Evolutionary conservation across 108 stramenopile genomes (phyloP).

Genomic region (Cyclotella sp.): DNA sequence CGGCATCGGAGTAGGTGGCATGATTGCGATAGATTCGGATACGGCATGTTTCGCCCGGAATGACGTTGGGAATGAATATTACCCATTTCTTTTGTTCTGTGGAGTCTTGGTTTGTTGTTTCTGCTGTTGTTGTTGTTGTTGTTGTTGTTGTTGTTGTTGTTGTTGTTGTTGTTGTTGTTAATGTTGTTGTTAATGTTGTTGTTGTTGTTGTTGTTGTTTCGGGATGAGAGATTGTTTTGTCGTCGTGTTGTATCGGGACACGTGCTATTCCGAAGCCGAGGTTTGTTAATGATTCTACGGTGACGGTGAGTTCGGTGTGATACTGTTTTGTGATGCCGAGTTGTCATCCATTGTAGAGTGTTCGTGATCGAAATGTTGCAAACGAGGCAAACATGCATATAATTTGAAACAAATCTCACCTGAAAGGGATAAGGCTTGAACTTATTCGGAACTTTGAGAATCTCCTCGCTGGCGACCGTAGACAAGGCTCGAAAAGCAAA

Average conservation of each 20-base stretch:
- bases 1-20: conserved; percentile 88
- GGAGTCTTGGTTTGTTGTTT: background rate
- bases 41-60: conserved; percentile 88
- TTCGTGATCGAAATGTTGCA: background rate
- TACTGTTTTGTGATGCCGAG: conserved; percentile 32
- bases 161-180: conserved; percentile 19
- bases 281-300: conserved; percentile 78
- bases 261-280: conserved; percentile 82
- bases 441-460: conserved; percentile 35
- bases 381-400: background rate
- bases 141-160: conserved; percentile 1
- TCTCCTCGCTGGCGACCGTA: background rate
- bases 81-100: conserved; percentile 75
- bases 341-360: background rate
- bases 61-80: conserved; percentile 89
- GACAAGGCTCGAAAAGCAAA: no score
- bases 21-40: conserved; percentile 89
- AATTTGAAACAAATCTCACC: conserved; percentile 9
- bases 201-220: conserved; percentile 16
- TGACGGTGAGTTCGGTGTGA: conserved; percentile 54
- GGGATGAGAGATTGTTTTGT: no score
- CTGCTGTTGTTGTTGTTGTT: conserved; percentile 5
- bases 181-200: conserved; percentile 14
- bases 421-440: conserved; percentile 55
- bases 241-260: conserved; percentile 31